These are phyloP conservation scores for Chaetomium tenue DNA, from an alignment of 495 filamentous ascomycete genomes.

Conservation along the genomic window DNA sequence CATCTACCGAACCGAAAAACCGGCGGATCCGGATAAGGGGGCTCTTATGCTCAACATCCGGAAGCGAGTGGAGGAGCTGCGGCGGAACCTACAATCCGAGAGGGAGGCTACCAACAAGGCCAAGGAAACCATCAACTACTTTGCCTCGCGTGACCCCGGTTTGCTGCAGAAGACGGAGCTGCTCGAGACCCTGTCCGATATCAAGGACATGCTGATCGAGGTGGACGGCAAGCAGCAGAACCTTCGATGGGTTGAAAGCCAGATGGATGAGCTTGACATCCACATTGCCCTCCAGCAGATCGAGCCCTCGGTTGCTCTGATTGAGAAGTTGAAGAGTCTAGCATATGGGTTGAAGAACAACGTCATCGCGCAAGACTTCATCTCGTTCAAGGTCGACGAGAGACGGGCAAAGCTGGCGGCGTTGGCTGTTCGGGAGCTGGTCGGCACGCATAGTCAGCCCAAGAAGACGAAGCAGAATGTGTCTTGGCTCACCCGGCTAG, in stretches of 20 bases:
- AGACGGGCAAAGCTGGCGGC: slow-evolving; percentile 75
- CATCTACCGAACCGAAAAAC: slow-evolving; percentile 82
- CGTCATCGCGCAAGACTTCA: slow-evolving; percentile 78
- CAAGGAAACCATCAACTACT: slow-evolving; percentile 77
- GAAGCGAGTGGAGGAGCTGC: slow-evolving; percentile 86
- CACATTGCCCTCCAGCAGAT: slow-evolving; percentile 90
- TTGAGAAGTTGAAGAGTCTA: slow-evolving; percentile 79
- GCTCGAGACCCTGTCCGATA: slow-evolving; percentile 65
- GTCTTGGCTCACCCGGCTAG: slow-evolving; percentile 76
- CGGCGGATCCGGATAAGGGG: slow-evolving; percentile 69
- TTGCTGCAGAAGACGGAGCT: slow-evolving; percentile 70
- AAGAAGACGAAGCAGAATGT: slow-evolving; percentile 70
- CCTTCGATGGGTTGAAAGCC: slow-evolving; percentile 88
- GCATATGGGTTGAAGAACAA: slow-evolving; percentile 80
- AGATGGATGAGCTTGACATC: slow-evolving; percentile 95
- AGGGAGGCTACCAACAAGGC: slow-evolving; percentile 74
- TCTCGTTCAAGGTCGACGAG: slow-evolving; percentile 84
- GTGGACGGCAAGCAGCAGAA: slow-evolving; percentile 96
- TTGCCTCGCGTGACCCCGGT: slow-evolving; percentile 68
- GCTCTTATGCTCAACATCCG: slow-evolving; percentile 82
- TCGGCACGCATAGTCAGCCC: slow-evolving; percentile 68
- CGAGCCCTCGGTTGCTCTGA: slow-evolving; percentile 73
- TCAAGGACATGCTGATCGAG: slow-evolving; percentile 81
- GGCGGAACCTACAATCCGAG: slow-evolving; percentile 76
- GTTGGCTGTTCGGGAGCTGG: slow-evolving; percentile 68